Evolutionary conservation across 1,139 yeast species (phyloP).

Genomic region (Lodderomyces parapsilosis): DNA sequence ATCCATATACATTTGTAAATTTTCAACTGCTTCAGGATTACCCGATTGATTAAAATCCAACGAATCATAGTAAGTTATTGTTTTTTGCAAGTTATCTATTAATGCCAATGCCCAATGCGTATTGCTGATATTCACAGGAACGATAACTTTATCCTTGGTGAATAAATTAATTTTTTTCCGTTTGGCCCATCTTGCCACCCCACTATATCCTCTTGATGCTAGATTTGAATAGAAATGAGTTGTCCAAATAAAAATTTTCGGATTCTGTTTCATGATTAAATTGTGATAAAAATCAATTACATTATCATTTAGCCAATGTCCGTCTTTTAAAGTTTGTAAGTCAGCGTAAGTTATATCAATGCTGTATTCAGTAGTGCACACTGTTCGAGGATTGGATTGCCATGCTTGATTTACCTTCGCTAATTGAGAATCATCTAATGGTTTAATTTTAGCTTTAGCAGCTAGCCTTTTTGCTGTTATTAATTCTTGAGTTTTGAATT

Average conservation of each 20-base stretch:
- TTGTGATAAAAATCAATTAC: constrained; percentile 81
- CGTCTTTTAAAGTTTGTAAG: constrained; percentile 65
- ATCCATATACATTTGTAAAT: constrained; percentile 58
- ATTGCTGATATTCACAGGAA: constrained; percentile 79
- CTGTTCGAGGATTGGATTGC: constrained; percentile 18
- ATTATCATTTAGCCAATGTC: constrained; percentile 88
- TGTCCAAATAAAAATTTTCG: constrained; percentile 67
- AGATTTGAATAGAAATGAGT: constrained; percentile 84
- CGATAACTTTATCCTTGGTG: constrained; percentile 61
- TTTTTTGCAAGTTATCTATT: constrained; percentile 57
- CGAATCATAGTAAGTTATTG: constrained; percentile 78
- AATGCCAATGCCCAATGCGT: constrained; percentile 94
- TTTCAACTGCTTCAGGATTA: constrained; percentile 53
- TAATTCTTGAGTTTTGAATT: constrained; percentile 16
- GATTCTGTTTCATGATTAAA: constrained; percentile 43
- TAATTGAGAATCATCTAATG: constrained; percentile 19
- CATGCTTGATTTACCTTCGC: constrained; percentile 24
- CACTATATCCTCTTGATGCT: constrained; percentile 68
- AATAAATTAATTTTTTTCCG: constrained; percentile 72
- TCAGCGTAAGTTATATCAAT: constrained; percentile 70
- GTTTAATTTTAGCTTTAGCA: constrained; percentile 12
- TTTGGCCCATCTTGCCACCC: constrained; percentile 89
- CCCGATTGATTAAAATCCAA: constrained; percentile 47
- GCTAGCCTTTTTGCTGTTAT: constrained; percentile 19
- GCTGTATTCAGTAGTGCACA: constrained; percentile 29